Percentiles rank a stretch among this genome's conserved stretches.
Evolutionary conservation across 1,139 yeast species (phyloP).

Genomic region (Kurtzmaniella quercitrusa): DNA sequence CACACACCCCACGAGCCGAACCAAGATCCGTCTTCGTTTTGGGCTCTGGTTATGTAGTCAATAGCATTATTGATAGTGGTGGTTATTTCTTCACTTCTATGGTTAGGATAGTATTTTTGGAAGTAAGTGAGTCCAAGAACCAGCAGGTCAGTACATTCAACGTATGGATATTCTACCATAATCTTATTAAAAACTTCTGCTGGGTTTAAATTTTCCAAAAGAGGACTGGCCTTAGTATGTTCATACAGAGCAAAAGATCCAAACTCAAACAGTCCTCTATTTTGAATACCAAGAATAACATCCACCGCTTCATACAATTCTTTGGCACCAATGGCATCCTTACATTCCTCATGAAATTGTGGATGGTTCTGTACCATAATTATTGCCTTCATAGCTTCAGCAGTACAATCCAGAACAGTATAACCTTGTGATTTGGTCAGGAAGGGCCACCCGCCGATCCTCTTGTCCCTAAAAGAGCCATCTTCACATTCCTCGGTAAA

Average conservation of each 20-base stretch:
- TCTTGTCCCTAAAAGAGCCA: conserved; percentile 77
- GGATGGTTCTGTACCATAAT: conserved; percentile 81
- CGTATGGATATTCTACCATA: conserved; percentile 98
- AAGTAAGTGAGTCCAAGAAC: conserved; percentile 86
- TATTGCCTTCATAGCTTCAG: conserved; percentile 92
- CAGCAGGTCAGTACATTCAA: conserved; percentile 95
- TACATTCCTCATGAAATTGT: conserved; percentile 32
- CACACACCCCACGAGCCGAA: conserved; percentile 99
- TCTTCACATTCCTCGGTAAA: conserved; percentile 75
- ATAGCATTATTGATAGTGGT: conserved; percentile 71
- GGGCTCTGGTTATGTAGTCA: conserved; percentile 63
- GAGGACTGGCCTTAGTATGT: conserved; percentile 74
- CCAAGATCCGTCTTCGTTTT: conserved; percentile 88
- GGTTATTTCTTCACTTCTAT: conserved; percentile 62
- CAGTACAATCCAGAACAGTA: conserved; percentile 95
- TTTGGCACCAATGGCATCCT: conserved; percentile 47
- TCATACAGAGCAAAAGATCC: conserved; percentile 96
- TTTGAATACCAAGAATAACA: conserved; percentile 60
- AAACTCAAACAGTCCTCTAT: conserved; percentile 71
- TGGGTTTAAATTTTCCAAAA: conserved; percentile 77
- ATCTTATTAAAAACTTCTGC: conserved; percentile 98
- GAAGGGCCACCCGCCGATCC: conserved; percentile 97
- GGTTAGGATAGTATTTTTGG: conserved; percentile 56
- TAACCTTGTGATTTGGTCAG: conserved; percentile 95
- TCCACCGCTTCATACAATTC: conserved; percentile 69